Conservation (phyloP, 2,329 filamentous ascomycete genomes). For the Corynespora cassiicola region DNA sequence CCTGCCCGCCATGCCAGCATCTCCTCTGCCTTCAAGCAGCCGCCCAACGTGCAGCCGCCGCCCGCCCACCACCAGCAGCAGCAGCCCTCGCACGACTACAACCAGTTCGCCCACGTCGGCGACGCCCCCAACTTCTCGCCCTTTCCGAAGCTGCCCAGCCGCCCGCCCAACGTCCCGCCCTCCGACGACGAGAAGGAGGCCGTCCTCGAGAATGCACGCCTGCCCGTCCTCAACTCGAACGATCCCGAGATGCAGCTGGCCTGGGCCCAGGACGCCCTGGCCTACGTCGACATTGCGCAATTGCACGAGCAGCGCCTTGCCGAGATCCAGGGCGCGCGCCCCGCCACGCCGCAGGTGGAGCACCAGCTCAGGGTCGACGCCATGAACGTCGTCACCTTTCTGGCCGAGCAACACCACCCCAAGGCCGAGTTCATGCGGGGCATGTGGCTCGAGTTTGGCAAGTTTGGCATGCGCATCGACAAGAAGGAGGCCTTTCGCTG, state of each 20-base stretch:
- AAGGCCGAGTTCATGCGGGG: slow-evolving; percentile 93
- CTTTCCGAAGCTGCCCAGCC: slow-evolving; percentile 82
- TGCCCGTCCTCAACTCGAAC: slow-evolving; percentile 87
- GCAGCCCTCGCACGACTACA: slow-evolving; percentile 43
- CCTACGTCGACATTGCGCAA: slow-evolving; percentile 83
- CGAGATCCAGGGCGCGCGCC: slow-evolving; percentile 64
- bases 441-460: slow-evolving; percentile 98
- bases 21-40: slow-evolving; percentile 44
- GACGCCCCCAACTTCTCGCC: slow-evolving; percentile 83
- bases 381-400: slow-evolving; percentile 87
- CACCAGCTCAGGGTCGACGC: slow-evolving; percentile 88
- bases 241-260: slow-evolving; percentile 96
- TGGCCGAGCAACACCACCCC: slow-evolving; percentile 90
- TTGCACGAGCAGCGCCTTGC: slow-evolving; percentile 76
- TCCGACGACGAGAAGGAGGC: slow-evolving; percentile 94
- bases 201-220: slow-evolving; percentile 82
- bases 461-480: slow-evolving; percentile 88
- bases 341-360: slow-evolving; percentile 83
- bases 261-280: slow-evolving; percentile 92
- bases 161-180: slow-evolving; percentile 86
- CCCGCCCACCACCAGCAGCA: slow-evolving; percentile 28
- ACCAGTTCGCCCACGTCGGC: slow-evolving; percentile 45
- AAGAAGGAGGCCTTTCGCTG: slow-evolving; percentile 92
- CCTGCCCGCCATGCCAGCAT: slow-evolving; percentile 42
- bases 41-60: slow-evolving; percentile 41